Evolutionary conservation across 2,329 filamentous ascomycete genomes (phyloP).

Genomic region (Juglanconis oblonga): DNA sequence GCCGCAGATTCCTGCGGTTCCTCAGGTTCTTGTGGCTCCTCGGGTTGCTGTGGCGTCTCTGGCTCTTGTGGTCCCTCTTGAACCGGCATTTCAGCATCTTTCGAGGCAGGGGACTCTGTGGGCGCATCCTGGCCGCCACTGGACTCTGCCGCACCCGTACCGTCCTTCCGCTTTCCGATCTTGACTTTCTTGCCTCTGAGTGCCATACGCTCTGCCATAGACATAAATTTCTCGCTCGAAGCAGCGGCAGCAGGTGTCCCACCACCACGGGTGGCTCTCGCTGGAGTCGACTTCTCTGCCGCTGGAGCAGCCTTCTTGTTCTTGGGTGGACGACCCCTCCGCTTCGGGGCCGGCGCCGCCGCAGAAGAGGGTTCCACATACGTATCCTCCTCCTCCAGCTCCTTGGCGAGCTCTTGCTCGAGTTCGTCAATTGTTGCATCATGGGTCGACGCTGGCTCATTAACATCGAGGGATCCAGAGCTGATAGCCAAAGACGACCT

Average conservation of each 20-base stretch:
- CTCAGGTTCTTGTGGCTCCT: background rate
- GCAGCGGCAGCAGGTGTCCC: conserved; percentile 6
- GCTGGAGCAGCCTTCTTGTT: conserved; percentile 18
- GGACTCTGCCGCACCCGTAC: background rate
- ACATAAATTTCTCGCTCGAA: conserved; percentile 39
- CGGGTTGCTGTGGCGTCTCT: background rate
- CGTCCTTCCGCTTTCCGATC: conserved; percentile 39
- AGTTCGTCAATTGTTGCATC: conserved; percentile 29
- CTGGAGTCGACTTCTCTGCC: background rate
- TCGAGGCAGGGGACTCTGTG: background rate
- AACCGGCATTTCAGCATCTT: background rate
- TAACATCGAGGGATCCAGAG: conserved; percentile 4
- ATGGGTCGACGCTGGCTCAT: conserved; percentile 14
- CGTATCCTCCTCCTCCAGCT: conserved; percentile 24
- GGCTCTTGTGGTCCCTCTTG: background rate
- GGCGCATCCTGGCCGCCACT: background rate
- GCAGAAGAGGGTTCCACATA: background rate
- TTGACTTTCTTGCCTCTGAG: conserved; percentile 52
- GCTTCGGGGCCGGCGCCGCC: conserved; percentile 18
- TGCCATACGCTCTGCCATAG: conserved; percentile 56
- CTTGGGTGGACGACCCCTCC: conserved; percentile 34
- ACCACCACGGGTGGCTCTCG: background rate
- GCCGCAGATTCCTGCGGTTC: background rate
- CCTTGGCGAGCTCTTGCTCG: conserved; percentile 32
- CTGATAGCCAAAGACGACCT: conserved; percentile 18